Evolutionary conservation across 2,329 filamentous ascomycete genomes (phyloP).

Genomic region (Fusarium nygamai): DNA sequence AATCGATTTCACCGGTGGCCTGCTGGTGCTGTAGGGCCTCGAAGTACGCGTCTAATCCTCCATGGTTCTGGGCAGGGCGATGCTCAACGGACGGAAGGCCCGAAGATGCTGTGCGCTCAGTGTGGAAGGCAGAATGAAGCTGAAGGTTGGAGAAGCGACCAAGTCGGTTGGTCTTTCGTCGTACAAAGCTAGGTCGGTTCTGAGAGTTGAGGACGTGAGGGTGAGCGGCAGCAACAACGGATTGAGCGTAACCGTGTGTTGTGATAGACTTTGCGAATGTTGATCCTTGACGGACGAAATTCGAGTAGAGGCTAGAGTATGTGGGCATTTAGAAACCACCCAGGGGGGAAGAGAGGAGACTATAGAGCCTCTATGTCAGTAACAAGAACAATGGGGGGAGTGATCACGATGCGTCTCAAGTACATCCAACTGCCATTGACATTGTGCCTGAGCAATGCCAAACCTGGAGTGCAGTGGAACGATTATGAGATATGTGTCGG

Average conservation of each 20-base stretch:
- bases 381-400: constrained; percentile 8
- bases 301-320: constrained; percentile 75
- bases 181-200: constrained; percentile 70
- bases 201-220: constrained; percentile 79
- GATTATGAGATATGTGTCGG: constrained; percentile 44
- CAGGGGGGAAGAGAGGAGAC: constrained; percentile 65
- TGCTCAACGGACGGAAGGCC: constrained; percentile 59
- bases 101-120: constrained; percentile 60
- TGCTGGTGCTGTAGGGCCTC: constrained; percentile 88
- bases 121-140: constrained; percentile 82
- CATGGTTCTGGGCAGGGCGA: constrained; percentile 64
- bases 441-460: constrained; percentile 37
- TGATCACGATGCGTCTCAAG: constrained; percentile 9
- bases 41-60: constrained; percentile 88
- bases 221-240: constrained; percentile 93
- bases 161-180: constrained; percentile 65
- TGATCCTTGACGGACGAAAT: constrained; percentile 96
- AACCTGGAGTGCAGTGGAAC: constrained; percentile 37
- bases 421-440: not conserved
- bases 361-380: constrained; percentile 46
- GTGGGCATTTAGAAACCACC: constrained; percentile 90
- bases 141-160: constrained; percentile 66
- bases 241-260: constrained; percentile 97
- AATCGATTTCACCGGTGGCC: constrained; percentile 69
- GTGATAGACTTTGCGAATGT: constrained; percentile 86